Percentiles rank a stretch among this genome's conserved stretches.
phyloP scores from a whole-genome alignment of 495 filamentous ascomycete genomes.

The Niebla homalea region DNA sequence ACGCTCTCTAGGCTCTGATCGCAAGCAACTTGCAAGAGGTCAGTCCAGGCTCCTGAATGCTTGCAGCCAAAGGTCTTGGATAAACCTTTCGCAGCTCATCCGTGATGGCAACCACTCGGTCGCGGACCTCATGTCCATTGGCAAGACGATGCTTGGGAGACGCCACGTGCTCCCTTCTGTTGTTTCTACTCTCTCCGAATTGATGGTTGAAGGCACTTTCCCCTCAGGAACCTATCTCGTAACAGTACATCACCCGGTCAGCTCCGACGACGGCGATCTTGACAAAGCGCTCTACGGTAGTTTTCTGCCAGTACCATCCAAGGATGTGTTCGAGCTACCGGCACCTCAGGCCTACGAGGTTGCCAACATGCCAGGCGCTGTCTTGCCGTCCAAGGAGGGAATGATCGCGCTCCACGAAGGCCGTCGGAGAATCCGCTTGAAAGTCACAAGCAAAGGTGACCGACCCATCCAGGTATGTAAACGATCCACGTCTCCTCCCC shows the following conservation, averaged over 20 bases:
- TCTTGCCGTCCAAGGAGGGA: slow-evolving; percentile 55
- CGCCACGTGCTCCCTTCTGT: slow-evolving; percentile 87
- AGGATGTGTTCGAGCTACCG: slow-evolving; percentile 49
- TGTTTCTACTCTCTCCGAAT: slow-evolving; percentile 56
- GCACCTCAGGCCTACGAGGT: slow-evolving; percentile 48
- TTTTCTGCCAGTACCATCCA: slow-evolving; percentile 73
- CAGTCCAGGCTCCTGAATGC: slow-evolving; percentile 5
- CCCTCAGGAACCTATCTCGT: slow-evolving; percentile 84
- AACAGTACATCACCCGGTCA: slow-evolving; percentile 84
- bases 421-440: slow-evolving; percentile 56
- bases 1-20: slow-evolving; percentile 60
- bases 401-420: slow-evolving; percentile 59
- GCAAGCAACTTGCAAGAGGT: slow-evolving; percentile 83
- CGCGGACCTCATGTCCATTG: slow-evolving; percentile 83
- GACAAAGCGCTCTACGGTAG: slow-evolving; percentile 79
- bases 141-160: slow-evolving; percentile 83
- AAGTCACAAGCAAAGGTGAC: slow-evolving; percentile 78
- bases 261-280: slow-evolving; percentile 76
- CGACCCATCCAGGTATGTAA: slow-evolving; percentile 65
- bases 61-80: background rate
- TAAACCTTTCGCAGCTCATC: slow-evolving; percentile 46
- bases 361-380: slow-evolving; percentile 62
- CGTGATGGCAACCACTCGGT: slow-evolving; percentile 92
- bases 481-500: background rate
- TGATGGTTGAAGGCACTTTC: slow-evolving; percentile 94